Percentiles rank a stretch among this genome's conserved stretches.
These are phyloP conservation scores for Phlyctochytrium bullatum DNA, from an alignment of 192 early-diverging fungal species.

Conservation along the genomic window DNA sequence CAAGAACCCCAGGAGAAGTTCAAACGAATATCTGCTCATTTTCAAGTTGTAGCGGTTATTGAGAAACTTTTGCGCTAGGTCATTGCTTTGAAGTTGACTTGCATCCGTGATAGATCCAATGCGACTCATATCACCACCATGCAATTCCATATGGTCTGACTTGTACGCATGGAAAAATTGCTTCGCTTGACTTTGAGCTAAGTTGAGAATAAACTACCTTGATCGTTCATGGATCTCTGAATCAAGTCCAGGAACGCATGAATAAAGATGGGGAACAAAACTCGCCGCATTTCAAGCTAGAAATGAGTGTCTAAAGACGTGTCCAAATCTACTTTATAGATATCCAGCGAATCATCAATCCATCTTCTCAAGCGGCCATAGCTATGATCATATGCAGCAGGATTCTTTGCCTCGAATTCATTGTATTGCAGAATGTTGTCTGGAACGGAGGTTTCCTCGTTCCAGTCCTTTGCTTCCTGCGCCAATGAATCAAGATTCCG, in stretches of 20 bases:
- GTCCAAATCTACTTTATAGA: constrained; percentile 71
- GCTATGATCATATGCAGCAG: constrained; percentile 75
- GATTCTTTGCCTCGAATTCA: constrained; percentile 72
- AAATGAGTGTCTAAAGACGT: not conserved
- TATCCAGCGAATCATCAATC: constrained; percentile 93
- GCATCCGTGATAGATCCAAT: constrained; percentile 68
- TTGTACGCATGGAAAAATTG: constrained; percentile 75
- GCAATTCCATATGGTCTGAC: constrained; percentile 72
- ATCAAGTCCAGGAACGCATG: constrained; percentile 89
- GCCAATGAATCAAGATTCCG: not conserved
- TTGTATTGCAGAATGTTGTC: constrained; percentile 66
- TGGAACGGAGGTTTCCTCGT: constrained; percentile 57
- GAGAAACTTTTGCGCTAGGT: constrained; percentile 75
- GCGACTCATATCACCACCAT: constrained; percentile 68
- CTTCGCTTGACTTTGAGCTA: constrained; percentile 46
- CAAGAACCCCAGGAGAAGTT: constrained; percentile 85
- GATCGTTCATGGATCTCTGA: constrained; percentile 50
- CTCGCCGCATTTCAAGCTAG: constrained; percentile 77
- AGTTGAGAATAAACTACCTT: constrained; percentile 23
- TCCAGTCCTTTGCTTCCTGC: not conserved
- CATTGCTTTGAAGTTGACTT: constrained; percentile 78
- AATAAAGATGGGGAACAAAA: constrained; percentile 89
- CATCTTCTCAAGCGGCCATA: constrained; percentile 78
- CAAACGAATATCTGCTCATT: constrained; percentile 84
- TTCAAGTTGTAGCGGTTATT: constrained; percentile 79